Evolutionary conservation across 495 filamentous ascomycete species (phyloP), one percentile per base, ranked within the genome.

Genomic region (Astrothelium subdiscretum): DNA sequence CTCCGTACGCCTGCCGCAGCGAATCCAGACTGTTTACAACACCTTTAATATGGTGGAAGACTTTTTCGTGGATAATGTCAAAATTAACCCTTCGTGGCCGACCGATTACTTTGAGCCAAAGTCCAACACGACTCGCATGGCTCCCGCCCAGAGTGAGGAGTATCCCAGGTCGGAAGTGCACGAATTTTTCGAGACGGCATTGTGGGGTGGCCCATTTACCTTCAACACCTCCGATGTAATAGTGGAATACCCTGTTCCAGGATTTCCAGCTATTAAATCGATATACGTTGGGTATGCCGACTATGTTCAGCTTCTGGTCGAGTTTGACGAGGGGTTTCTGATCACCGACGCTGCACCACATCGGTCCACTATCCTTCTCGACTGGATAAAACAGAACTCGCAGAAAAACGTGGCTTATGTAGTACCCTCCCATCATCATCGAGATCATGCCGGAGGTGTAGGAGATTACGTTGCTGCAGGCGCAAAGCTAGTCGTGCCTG

Each of bases 381-480:
- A 61, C 18, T 61, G 38, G 32, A 29, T 61, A 22, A 32, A 59
- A 31, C 15, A 38, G 31, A 59, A 32, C 31, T 59, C 54, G 22
- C 32, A 27, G 13, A 64, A 63, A 35, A 65, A 58, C 4, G 44
- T 66, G 11, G 59, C 44, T 18, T 40, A 63, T 44, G 48, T 66
- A 11, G 26, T 66, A 13, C 62, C 61, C 8, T 65, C 64, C 13
- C 64, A 66, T 44, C 64, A 66, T 27, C 64, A 66, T 59, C 60
- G 52, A 31, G 64, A 66, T 32, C 64, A 66, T 44, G 54, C 62
- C 4, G 62, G 62, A 6, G 64, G 64, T 26, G 42, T 63, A 27
- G 64, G 26, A 12, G 64, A 66, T 43, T 66, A 58, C 29, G 62
- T 63, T 27, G 64, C 64, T 31, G 61, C 54, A 38, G 64, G 64